Evolutionary conservation across 192 early-diverging fungal species (phyloP), one percentile per base, ranked within the genome.

Genomic region (Coemansia sp.): DNA sequence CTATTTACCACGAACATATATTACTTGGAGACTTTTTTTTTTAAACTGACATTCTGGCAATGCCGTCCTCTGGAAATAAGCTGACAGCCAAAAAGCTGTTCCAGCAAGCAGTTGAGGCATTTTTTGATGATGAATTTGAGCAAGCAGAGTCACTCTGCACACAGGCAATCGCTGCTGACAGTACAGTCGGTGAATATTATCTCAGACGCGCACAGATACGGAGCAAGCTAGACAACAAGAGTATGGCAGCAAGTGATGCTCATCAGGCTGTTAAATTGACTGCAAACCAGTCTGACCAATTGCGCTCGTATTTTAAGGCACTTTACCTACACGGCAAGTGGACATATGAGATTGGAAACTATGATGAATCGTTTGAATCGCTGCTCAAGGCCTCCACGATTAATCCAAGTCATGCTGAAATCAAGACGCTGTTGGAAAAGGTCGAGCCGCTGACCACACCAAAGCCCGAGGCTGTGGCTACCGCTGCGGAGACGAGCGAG

Each of bases 71-170:
- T 3, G 62, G 62, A 19, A 68, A 62, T 59, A 69, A 77, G 51
- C 61, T 65, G 54, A 47, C 68, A 0, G 80, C 63, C 63, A 73
- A 71, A 22, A 47, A 30, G 7, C 64, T 73, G 57, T 77, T 62
- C 34, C 65, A 73, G 53, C 60, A 86, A 65, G 94, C 88, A 14
- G 90, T 87, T 70, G 85, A 88, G 62, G 88, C 88, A 38, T 92
- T 88, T 67, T 86, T 90, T 67, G 88, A 90, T 56, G 90, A 90
- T 57, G 89, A 91, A 60, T 94, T 85, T 62, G 84, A 88, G 47
- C 81, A 84, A 47, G 89, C 93, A 30, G 78, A 92, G 59, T 65
- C 67, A 7, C 82, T 92, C 30, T 93, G 86, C 72, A 85, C 83
- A 5, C 73, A 88, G 64, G 87, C 89, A 21, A 86, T 93, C 63